Evolutionary conservation across 2,329 filamentous ascomycete species (phyloP).

Genomic region (Aspergillus terreus): DNA sequence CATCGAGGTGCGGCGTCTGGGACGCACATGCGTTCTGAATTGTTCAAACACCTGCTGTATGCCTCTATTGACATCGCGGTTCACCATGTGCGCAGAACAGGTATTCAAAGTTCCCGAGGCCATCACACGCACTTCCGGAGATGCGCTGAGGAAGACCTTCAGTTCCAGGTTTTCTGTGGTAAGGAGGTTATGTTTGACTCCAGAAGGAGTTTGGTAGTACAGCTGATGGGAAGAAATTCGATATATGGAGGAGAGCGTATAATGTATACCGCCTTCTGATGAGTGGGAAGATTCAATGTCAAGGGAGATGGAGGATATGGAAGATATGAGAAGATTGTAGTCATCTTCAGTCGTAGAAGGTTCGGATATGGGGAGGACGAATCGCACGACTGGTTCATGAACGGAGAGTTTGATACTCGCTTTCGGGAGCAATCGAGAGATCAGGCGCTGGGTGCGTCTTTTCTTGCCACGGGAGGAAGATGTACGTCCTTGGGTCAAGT

Average conservation of each 20-base stretch:
- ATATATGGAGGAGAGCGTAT: slow-evolving; percentile 77
- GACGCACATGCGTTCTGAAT: slow-evolving; percentile 66
- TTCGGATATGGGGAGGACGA: slow-evolving; percentile 77
- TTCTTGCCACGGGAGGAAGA: slow-evolving; percentile 42
- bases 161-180: slow-evolving; percentile 85
- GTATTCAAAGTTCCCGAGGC: slow-evolving; percentile 77
- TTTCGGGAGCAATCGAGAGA: slow-evolving; percentile 90
- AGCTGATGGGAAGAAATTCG: slow-evolving; percentile 81
- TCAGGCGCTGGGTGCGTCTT: slow-evolving; percentile 58
- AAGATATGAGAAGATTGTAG: slow-evolving; percentile 92
- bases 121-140: slow-evolving; percentile 79
- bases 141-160: slow-evolving; percentile 78
- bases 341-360: slow-evolving; percentile 61
- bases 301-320: slow-evolving; percentile 86
- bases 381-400: slow-evolving; percentile 90
- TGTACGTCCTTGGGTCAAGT: slow-evolving; percentile 61
- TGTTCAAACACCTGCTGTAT: slow-evolving; percentile 88
- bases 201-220: slow-evolving; percentile 87
- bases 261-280: slow-evolving; percentile 75
- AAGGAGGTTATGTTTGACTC: slow-evolving; percentile 79
- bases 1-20: slow-evolving; percentile 52
- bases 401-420: slow-evolving; percentile 93
- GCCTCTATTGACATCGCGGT: slow-evolving; percentile 88
- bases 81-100: slow-evolving; percentile 82
- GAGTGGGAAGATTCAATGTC: slow-evolving; percentile 97